These are phyloP conservation scores for Suhomyces choctaworum DNA, from an alignment of 1,139 yeast species.

Conservation along the genomic window DNA sequence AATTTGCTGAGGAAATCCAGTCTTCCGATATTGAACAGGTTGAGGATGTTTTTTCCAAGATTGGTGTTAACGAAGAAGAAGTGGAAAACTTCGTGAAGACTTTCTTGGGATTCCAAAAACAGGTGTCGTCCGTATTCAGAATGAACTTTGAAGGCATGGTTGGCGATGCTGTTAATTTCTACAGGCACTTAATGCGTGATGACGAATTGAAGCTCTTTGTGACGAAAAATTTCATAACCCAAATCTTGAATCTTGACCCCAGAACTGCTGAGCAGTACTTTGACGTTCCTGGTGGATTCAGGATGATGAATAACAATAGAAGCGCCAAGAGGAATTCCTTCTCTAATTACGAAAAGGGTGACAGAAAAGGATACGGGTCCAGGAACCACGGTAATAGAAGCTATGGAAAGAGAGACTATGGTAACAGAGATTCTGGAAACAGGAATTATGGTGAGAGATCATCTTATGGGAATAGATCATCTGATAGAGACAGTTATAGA, in stretches of 20 bases:
- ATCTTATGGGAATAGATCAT: background rate
- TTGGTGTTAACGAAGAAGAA: conserved; percentile 16
- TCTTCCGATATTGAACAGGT: conserved; percentile 13
- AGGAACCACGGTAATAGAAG: background rate
- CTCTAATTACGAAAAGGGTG: conserved; percentile 6
- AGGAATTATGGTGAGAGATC: background rate
- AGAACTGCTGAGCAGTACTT: conserved; percentile 21
- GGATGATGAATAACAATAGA: conserved; percentile 16
- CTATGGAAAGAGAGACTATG: background rate
- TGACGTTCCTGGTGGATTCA: conserved; percentile 24
- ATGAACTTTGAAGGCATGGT: conserved; percentile 19
- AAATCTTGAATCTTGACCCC: conserved; percentile 14
- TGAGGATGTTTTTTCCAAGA: conserved; percentile 13
- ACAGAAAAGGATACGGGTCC: conserved; percentile 2
- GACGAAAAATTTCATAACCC: conserved; percentile 13
- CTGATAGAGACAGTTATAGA: background rate
- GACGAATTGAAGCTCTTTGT: conserved; percentile 18
- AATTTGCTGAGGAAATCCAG: conserved; percentile 41
- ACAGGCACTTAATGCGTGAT: conserved; percentile 17
- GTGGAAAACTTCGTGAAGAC: conserved; percentile 16
- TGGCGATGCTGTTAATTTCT: conserved; percentile 15
- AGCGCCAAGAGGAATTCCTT: conserved; percentile 17
- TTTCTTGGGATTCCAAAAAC: conserved; percentile 19
- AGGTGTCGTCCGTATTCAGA: conserved; percentile 29
- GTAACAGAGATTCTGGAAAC: background rate